These are phyloP conservation scores for Solanum bulbocastanum DNA, from an alignment of 257 asterid genomes.

Conservation along the genomic window DNA sequence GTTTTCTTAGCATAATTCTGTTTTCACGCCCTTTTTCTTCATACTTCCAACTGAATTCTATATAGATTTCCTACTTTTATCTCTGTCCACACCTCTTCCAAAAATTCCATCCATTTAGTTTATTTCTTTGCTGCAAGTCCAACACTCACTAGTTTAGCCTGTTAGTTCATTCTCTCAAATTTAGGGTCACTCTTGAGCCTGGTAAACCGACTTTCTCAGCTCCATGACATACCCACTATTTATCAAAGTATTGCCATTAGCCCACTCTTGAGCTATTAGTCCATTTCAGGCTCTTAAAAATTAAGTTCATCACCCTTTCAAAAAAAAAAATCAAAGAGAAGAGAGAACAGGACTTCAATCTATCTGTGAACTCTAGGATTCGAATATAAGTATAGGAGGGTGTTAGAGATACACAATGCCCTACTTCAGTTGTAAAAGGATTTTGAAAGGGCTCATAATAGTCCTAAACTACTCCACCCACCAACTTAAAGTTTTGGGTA, in stretches of 20 bases:
- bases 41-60: neutral
- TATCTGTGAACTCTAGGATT: neutral
- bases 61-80: neutral
- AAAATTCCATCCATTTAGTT: neutral
- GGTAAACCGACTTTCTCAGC: neutral
- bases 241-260: neutral
- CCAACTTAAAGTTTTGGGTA: neutral
- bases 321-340: neutral
- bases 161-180: neutral
- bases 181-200: neutral
- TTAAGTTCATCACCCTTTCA: neutral
- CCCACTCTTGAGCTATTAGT: neutral
- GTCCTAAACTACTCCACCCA: neutral
- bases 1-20: neutral
- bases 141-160: neutral
- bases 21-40: neutral
- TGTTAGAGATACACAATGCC: neutral
- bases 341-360: neutral
- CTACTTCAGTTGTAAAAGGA: neutral
- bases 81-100: neutral
- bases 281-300: neutral
- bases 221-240: neutral
- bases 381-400: neutral
- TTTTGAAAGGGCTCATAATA: neutral
- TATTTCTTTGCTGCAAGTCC: neutral